Conservation (phyloP, 306 rosid genomes). For the Rosa lucieae region DNA sequence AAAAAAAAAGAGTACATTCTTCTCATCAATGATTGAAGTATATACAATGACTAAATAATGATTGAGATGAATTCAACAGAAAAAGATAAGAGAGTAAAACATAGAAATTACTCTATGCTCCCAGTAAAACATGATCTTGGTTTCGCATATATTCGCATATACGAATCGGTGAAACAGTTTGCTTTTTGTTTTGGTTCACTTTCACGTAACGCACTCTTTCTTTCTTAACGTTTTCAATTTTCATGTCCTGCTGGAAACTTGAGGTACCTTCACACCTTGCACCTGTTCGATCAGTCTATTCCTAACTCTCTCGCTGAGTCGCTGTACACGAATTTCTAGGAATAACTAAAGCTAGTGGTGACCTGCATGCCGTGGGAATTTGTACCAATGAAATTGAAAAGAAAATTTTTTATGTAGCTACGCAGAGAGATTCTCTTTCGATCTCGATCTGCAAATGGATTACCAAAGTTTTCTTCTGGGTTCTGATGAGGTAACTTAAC, state of each 20-base stretch:
- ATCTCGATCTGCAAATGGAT: not conserved
- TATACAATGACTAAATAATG: not conserved
- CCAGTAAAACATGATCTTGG: not conserved
- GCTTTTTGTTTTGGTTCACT: not conserved
- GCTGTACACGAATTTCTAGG: not conserved
- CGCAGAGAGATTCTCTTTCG: slow-evolving; percentile 1
- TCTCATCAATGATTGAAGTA: not conserved
- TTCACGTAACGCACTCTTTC: not conserved
- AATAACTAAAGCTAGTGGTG: not conserved
- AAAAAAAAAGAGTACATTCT: not conserved
- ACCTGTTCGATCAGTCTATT: not conserved
- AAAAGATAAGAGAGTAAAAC: not conserved
- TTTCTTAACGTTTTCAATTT: not conserved
- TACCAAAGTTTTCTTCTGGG: not conserved
- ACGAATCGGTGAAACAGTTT: slow-evolving; percentile 2
- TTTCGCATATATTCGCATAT: not conserved
- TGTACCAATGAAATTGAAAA: not conserved
- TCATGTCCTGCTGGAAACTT: not conserved
- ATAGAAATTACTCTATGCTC: too few species aligned
- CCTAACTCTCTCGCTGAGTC: not conserved
- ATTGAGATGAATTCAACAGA: not conserved
- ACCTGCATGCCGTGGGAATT: not conserved
- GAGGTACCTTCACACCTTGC: not conserved
- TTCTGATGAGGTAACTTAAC: not conserved
- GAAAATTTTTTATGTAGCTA: not conserved